Base-by-base conservation (phyloP, 495 filamentous ascomycete genomes). In the Opeltia flavorubescens region DNA sequence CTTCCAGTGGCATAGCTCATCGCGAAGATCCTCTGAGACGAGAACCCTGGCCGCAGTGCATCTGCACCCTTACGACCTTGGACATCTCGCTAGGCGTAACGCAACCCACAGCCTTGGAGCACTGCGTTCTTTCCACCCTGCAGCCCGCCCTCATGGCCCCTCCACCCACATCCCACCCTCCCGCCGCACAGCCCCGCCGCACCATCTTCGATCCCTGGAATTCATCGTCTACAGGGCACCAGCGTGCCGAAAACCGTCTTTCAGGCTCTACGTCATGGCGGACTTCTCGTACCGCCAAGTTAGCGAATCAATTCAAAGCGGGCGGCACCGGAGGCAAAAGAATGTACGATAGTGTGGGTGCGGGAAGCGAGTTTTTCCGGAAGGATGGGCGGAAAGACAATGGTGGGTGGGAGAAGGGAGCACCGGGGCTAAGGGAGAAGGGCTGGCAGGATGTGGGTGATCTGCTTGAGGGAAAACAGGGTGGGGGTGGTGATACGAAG, bases 131-230 rank as follows among this genome's bases (percentile, higher is more conserved):
- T 28, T 27, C 21, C 11, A 21, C 38, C 21, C 7, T 27, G 20
- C 26, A 18, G 25, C 17, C 31, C 40, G 21, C 17, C 8, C 18
- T 23, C 9, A 55, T 52, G 52, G 42, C 52, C 7, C 31, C 44
- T 33, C 21, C 36, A 18, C 43, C 52, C 27, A 43, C 53, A 31
- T 29, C 34, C 29, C 28, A 50, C 5, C 48, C 62, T 47, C 55
- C 46, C 29, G 74, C 75, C 43, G 69, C 76, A 8, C 52, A 69
- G 33, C 72, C 70, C 9, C 56, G 64, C 53, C 66, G 70, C 54
- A 62, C 64, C 35, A 54, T 62, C 50, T 89, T 85, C 61, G 86
- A 94, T 57, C 67, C 83, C 27, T 95, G 84, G 83, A 88, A 86
- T 62, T 81, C 82, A 18, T 75, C 75, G 13, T 76, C 81, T 0